Conservation (phyloP, 192 early-diverging fungal genomes). For the Podila verticillata region DNA sequence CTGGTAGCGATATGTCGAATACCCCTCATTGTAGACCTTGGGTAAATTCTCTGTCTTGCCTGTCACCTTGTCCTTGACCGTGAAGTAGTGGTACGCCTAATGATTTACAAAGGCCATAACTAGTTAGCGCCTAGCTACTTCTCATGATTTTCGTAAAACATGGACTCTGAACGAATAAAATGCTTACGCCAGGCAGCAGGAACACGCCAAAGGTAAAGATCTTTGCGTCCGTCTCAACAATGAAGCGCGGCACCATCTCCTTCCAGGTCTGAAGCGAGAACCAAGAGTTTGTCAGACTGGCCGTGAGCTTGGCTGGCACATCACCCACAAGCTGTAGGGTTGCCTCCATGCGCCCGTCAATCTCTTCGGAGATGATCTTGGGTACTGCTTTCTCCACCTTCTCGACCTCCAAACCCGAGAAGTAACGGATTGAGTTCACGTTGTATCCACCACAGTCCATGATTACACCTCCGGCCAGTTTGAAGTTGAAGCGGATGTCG, state of each 20-base stretch:
- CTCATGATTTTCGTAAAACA: no score
- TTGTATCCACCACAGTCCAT: conserved; percentile 52
- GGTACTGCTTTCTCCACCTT: conserved; percentile 23
- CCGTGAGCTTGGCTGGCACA: conserved; percentile 8
- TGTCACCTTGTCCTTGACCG: conserved; percentile 40
- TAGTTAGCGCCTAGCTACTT: no score
- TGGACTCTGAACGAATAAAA: neutral
- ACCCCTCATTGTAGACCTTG: conserved; percentile 39
- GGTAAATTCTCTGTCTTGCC: conserved; percentile 31
- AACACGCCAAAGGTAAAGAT: conserved; percentile 45
- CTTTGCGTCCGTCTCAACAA: conserved; percentile 42
- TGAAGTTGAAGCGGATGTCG: conserved; percentile 48
- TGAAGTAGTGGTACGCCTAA: conserved; percentile 46
- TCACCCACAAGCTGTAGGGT: conserved; percentile 16
- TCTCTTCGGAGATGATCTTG: conserved; percentile 12
- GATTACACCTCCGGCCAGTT: conserved; percentile 33
- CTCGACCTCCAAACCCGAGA: conserved; percentile 35
- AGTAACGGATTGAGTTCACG: conserved; percentile 42
- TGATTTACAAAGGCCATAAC: neutral
- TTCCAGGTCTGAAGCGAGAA: conserved; percentile 16
- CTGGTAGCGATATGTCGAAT: conserved; percentile 39
- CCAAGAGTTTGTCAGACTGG: conserved; percentile 30
- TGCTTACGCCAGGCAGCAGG: conserved; percentile 22
- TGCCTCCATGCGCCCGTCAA: conserved; percentile 40
- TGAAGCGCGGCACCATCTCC: conserved; percentile 10